These are phyloP conservation scores for Hyparrhenia diplandra DNA, from an alignment of 176 grass and related monocot genomes.

Conservation along the genomic window DNA sequence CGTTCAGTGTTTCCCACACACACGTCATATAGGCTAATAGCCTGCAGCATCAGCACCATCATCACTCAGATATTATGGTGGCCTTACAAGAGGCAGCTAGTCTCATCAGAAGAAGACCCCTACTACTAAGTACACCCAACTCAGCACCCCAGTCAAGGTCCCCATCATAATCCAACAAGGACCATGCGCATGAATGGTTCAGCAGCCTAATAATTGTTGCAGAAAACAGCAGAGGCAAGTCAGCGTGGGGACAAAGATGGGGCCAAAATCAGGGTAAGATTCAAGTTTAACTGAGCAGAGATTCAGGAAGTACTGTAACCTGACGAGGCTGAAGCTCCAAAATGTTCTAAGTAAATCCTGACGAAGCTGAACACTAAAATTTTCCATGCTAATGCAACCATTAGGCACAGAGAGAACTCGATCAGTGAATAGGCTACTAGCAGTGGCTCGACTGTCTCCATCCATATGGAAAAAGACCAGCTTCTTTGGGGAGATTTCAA, in stretches of 20 bases:
- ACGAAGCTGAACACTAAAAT: too few species aligned
- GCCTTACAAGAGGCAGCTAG: not conserved
- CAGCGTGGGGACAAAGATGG: not conserved
- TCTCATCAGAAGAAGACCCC: not conserved
- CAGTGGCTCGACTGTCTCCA: too few species aligned
- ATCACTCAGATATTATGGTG: conserved; percentile 12
- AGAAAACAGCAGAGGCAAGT: conserved; percentile 12
- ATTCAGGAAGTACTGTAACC: not conserved
- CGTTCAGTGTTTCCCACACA: conserved; percentile 7
- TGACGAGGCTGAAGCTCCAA: not conserved
- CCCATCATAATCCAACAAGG: not conserved
- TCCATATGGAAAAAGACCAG: too few species aligned
- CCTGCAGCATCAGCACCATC: conserved; percentile 21
- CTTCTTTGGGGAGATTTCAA: too few species aligned
- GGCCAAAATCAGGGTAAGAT: not conserved
- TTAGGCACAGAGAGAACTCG: too few species aligned
- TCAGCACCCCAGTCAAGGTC: conserved; percentile 2
- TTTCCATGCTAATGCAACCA: too few species aligned
- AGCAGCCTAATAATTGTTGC: not conserved
- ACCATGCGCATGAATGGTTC: not conserved
- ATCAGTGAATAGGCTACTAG: too few species aligned
- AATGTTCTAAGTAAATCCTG: not conserved
- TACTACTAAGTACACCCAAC: not conserved
- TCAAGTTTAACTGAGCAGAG: not conserved
- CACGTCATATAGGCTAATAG: not conserved